Percentiles rank a stretch among this genome's conserved stretches.
These are phyloP conservation scores for Lachnellula suecica DNA, from an alignment of 2,329 filamentous ascomycete species.

Conservation along the genomic window DNA sequence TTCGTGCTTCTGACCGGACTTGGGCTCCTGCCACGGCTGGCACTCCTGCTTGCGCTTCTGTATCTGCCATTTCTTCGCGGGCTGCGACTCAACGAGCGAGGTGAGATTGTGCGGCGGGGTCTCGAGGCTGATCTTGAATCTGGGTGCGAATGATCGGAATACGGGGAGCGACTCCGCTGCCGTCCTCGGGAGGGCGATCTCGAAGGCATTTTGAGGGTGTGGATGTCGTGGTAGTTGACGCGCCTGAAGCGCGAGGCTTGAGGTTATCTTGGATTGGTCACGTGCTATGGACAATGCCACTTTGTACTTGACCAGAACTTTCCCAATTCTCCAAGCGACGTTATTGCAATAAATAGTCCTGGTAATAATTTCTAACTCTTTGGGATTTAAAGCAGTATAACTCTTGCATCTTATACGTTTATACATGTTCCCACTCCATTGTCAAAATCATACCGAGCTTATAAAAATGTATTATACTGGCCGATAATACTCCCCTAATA, in stretches of 20 bases:
- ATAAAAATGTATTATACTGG: no score
- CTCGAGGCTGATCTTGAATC: constrained; percentile 25
- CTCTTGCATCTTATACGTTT: no score
- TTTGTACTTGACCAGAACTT: no score
- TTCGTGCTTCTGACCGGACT: constrained; percentile 51
- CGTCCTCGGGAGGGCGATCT: constrained; percentile 27
- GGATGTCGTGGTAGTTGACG: constrained; percentile 2
- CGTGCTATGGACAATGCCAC: no score
- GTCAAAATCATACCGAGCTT: no score
- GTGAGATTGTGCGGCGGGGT: constrained; percentile 31
- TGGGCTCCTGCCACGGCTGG: constrained; percentile 29
- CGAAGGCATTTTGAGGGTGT: constrained; percentile 23
- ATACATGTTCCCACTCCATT: no score
- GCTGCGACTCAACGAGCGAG: constrained; percentile 27
- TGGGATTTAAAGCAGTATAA: no score
- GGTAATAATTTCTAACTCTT: no score
- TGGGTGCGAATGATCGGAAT: constrained; percentile 26
- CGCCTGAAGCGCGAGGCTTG: constrained; percentile 4
- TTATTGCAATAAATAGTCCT: no score
- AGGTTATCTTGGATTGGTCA: no score
- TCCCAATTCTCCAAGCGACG: no score
- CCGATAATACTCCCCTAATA: no score
- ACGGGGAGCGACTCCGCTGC: constrained; percentile 28
- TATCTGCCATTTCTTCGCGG: constrained; percentile 29
- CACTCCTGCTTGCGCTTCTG: constrained; percentile 31